Base-by-base conservation (phyloP, 164 flowering plant species). In the Sedum album region DNA sequence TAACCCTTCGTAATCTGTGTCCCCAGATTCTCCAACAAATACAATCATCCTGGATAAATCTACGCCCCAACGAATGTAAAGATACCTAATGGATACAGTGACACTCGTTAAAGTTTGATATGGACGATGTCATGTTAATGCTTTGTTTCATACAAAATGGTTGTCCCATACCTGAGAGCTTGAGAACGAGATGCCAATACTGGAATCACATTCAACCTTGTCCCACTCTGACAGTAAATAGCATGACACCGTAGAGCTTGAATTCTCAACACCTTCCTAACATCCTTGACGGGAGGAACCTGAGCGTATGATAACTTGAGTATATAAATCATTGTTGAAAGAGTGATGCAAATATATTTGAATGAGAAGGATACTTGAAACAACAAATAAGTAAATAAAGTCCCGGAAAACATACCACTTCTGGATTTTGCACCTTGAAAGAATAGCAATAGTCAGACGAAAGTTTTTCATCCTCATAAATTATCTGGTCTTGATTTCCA, bases 151-250 rank as follows among this genome's bases (percentile, higher is more conserved):
- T 13, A 1, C 18, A 11, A 11, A 13, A 13, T 4, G 15, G 48
- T 7, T 44, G 48, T 44, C 48, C 7, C n/a, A 26, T 79, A 89
- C 99, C 99, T 89, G 66, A 95, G 94, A 62, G 97, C 93, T 78
- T 95, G 99, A 60, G 94, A 74, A 28, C 98, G 91, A 73, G 99
- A 95, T 51, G 98, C 99, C 71, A 90, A 73, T n/a, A 86, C 89
- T 30, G 99, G 99, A 73, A 92, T 84, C 17, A 87, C 88, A 79
- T 95, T 89, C 66, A 95, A 66, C 79, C 78, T 86, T 60, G 75
- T 72, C 17, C 93, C 93, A 70, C 80, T 85, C 70, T 83, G 84
- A 69, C 91, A 86, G 75, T 86, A 90, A 62, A 90, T 67, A 61
- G 75, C 83, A 83, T 95, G 87, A 71, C 98, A 92, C 17, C 99